Evolutionary conservation across 2,329 filamentous ascomycete species (phyloP), one percentile per base, ranked within the genome.

Genomic region (Xenoacremonium recifei): DNA sequence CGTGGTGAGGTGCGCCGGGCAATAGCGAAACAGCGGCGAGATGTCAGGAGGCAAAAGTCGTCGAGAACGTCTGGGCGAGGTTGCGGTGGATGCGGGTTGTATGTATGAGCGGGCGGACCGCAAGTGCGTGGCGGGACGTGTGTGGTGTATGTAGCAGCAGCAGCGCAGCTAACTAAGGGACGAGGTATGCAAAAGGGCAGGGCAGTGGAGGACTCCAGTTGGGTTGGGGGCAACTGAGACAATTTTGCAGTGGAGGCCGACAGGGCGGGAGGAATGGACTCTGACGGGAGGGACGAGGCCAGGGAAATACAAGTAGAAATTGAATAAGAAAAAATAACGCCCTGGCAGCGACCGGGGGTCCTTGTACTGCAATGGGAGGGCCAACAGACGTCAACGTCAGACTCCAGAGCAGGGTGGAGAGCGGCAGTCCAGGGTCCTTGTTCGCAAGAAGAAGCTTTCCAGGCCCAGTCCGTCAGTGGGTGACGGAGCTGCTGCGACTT

Each of bases 71-170:
- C 53, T 53, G 55, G 47, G 53, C 45, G 51, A 45, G 44, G 17
- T 6, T n/a, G 45, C 39, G 42, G 43, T 48, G 48, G 51, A 42
- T 34, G 17, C 39, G 45, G 21, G 51, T 10, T 13, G 21, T 34
- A 34, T 38, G 35, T 19, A 38, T 19, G 35, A 29, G 21, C 6
- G 35, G 12, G 40, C 44, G 41, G 41, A 37, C 39, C 43, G 44
- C 48, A 39, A 43, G 37, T 56, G 55, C 55, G 55, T 58, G 55
- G 55, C 55, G 45, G 55, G 43, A 53, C 45, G 48, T 58, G 55
- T 51, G 51, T 58, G 55, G 53, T 48, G 44, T 51, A 36, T 18
- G 30, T 31, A 35, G 35, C 40, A 33, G 34, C n/a, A n/a, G n/a
- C n/a, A n/a, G n/a, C n/a, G n/a, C n/a, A n/a, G n/a, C n/a, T n/a